A percentile compares a stretch with the other conserved stretches of the same genome.
Conservation (phyloP, 2,329 filamentous ascomycete genomes). For the Blumeria hordei region DNA sequence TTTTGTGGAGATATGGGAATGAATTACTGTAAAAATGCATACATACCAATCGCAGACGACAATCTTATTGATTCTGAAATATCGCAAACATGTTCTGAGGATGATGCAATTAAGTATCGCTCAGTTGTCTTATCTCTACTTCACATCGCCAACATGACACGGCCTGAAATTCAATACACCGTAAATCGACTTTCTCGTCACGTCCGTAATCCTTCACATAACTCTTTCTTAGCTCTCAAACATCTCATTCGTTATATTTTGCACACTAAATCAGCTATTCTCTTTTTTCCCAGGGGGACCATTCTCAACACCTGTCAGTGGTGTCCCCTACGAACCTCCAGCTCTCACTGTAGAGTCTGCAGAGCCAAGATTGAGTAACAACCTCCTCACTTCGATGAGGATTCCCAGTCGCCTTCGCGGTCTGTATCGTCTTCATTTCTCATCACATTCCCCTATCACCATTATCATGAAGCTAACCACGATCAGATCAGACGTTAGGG, state of each 20-base stretch:
- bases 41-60: neutral
- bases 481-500: too few species aligned
- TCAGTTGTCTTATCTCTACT: neutral
- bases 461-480: too few species aligned
- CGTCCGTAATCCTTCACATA: neutral
- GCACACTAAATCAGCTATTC: neutral
- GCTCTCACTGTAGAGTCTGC: too few species aligned
- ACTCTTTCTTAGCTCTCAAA: neutral
- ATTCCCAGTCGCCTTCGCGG: too few species aligned
- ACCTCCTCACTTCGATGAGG: too few species aligned
- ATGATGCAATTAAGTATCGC: neutral
- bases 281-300: neutral
- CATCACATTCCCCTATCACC: too few species aligned
- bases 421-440: too few species aligned
- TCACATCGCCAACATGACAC: neutral
- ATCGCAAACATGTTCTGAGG: neutral
- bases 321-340: too few species aligned
- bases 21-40: neutral
- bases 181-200: neutral
- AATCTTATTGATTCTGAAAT: neutral
- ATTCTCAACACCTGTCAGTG: too few species aligned
- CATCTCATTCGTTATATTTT: neutral
- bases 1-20: neutral
- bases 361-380: too few species aligned
- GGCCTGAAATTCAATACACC: neutral